Base-by-base conservation (phyloP, 441 rosid genomes). In the Lepidium campestre region DNA sequence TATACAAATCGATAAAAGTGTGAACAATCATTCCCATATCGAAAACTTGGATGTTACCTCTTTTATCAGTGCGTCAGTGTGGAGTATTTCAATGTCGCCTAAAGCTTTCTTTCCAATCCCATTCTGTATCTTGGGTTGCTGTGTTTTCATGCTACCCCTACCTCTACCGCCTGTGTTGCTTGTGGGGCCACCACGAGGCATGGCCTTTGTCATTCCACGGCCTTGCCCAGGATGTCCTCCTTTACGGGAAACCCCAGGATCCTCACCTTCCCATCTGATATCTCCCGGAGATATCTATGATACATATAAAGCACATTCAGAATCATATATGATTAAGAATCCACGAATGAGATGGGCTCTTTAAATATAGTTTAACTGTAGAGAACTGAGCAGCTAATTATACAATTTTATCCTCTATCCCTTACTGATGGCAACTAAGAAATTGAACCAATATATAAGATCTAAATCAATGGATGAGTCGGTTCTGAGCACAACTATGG, bases 201-300 rank as follows among this genome's bases (percentile, higher is more conserved):
- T 61, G 32, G 89, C 49, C 78, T 95, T 91, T 77, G 87, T 79
- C 52, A 49, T 78, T 65, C 94, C 97, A 46, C 88, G 93, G 50
- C 90, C 97, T 62, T 83, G 90, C 64, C 96, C 93, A 39, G 96
- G 87, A 17, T 86, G 95, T 23, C 88, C 86, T 66, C 90, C 96
- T 85, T 82, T 83, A 57, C 84, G 85, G 62, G 86, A 74, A 66
- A 81, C 69, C 46, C 91, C 91, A 40, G 88, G 87, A 68, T 88
- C 96, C 46, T 87, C 96, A 57, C 78, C 85, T 62, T 88, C 96
- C 99, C 98, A 95, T 81, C 85, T 88, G 37, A 95, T 88, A 75
- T 92, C 99, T 77, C 86, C 90, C 10, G 91, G 79, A 62, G 97
- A 77, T 77, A 92, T 95, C 99, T 95, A 73, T 15, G 14, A 73